Evolutionary conservation across 1,284 basidiomycete species (phyloP), one percentile per base, ranked within the genome.

Genomic region (Athelia sp.): DNA sequence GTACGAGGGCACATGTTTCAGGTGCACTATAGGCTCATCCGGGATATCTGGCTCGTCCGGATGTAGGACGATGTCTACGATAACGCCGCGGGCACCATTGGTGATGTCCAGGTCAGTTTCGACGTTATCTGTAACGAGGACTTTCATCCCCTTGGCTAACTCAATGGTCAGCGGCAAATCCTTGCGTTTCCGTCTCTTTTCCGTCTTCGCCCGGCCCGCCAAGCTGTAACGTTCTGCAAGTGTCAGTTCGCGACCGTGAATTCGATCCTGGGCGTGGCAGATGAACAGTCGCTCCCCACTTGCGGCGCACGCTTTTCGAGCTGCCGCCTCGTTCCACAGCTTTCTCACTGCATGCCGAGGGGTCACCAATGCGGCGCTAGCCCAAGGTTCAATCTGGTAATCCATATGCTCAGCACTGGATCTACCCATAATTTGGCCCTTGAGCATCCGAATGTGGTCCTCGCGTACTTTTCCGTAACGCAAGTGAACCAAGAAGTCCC

Each of bases 91-190:
- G 1, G 67, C 59, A 1, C 73, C 68, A 46, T 75, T 75, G 0
- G 69, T 60, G 0, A 75, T 52, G 49, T 75, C 70, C 0, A 69
- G 55, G 32, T 74, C 69, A 1, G 69, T 74, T 31, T 68, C 60
- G 1, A 75, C 50, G 47, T 74, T 75, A 1, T 50, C 36, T 0
- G 64, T 68, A 0, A 75, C 70, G 67, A 76, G 70, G 0, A 68
- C 69, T 48, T 66, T 68, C 70, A 73, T 72, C 0, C 74, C 73
- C 1, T 70, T 55, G 0, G 67, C 66, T 0, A 76, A n/a, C 38
- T 67, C 56, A 3, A 74, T 50, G 2, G 8, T 22, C 1, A 59
- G 34, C 3, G 65, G 62, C 8, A 70, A 51, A 29, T 57, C 45
- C 17, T 43, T 46, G 38, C 32, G 50, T 32, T 49, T 55, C 42